Evolutionary conservation across 768 basidiomycete species (phyloP).

Genomic region (Tulasnella sp.): DNA sequence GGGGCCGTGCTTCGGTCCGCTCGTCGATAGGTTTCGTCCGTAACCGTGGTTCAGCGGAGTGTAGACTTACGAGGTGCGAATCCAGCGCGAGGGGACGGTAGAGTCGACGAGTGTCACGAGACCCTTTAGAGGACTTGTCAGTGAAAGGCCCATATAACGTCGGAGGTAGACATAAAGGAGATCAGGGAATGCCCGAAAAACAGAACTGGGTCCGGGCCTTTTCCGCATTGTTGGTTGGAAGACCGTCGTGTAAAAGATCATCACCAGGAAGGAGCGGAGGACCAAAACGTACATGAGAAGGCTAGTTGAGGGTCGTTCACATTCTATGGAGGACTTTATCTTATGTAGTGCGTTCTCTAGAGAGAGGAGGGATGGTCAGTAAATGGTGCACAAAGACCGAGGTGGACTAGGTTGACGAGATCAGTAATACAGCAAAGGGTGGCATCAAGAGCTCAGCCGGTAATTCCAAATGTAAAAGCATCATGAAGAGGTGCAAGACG

Average conservation of each 20-base stretch:
- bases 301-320: too few relatives aligned
- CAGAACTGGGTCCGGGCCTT: slow-evolving; percentile 17
- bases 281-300: not conserved
- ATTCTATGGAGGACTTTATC: too few relatives aligned
- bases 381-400: too few relatives aligned
- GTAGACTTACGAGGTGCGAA: not conserved
- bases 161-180: not conserved
- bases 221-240: slow-evolving; percentile 13
- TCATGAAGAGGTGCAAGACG: not conserved
- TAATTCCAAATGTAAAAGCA: not conserved
- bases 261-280: not conserved
- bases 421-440: slow-evolving; percentile 10
- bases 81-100: not conserved
- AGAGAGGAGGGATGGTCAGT: too few relatives aligned
- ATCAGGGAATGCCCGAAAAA: slow-evolving; percentile 1
- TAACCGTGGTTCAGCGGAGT: not conserved
- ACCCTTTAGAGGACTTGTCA: not conserved
- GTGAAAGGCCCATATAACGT: not conserved
- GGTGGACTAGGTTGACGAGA: not conserved
- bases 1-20: slow-evolving; percentile 17
- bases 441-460: slow-evolving; percentile 10
- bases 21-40: slow-evolving; percentile 14
- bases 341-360: too few relatives aligned
- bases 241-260: slow-evolving; percentile 10
- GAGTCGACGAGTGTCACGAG: not conserved